A percentile compares a stretch with the other conserved stretches of the same genome.
These are phyloP conservation scores for Echria macrotheca DNA, from an alignment of 495 filamentous ascomycete genomes.

Conservation along the genomic window DNA sequence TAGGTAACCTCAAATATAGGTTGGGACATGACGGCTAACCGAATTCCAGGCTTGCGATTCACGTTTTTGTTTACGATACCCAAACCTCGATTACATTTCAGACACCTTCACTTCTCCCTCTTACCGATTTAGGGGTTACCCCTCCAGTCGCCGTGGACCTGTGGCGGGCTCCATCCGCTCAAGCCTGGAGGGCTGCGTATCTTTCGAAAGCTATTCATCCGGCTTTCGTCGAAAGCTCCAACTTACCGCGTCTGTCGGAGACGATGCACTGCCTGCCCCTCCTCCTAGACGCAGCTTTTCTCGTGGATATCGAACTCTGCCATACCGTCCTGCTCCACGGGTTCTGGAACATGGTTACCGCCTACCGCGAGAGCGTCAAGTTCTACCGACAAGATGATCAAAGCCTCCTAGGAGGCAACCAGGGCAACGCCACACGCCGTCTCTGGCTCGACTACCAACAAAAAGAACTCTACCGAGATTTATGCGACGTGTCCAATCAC, in stretches of 20 bases:
- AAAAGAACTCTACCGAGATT: slow-evolving; percentile 16
- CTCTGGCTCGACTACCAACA: slow-evolving; percentile 12
- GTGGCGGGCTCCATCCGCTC: slow-evolving; percentile 47
- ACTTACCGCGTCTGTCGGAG: slow-evolving; percentile 15
- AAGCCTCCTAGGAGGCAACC: background rate
- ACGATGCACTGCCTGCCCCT: slow-evolving; percentile 19
- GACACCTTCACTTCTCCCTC: slow-evolving; percentile 49
- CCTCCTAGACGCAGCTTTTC: slow-evolving; percentile 24
- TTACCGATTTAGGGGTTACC: slow-evolving; percentile 51
- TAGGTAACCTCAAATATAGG: background rate
- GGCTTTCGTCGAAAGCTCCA: background rate
- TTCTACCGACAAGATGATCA: slow-evolving; percentile 14
- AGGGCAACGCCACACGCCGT: slow-evolving; percentile 8
- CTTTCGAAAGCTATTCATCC: slow-evolving; percentile 13
- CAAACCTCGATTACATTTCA: slow-evolving; percentile 49
- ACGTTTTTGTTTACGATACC: slow-evolving; percentile 48
- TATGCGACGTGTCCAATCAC: slow-evolving; percentile 9
- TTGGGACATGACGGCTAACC: background rate
- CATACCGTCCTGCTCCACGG: slow-evolving; percentile 44
- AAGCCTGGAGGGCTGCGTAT: slow-evolving; percentile 46
- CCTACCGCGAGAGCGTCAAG: slow-evolving; percentile 44
- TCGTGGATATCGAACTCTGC: slow-evolving; percentile 43
- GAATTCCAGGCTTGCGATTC: slow-evolving; percentile 49
- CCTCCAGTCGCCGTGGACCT: slow-evolving; percentile 43
- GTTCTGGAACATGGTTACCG: slow-evolving; percentile 47